Percentiles rank a stretch among this genome's conserved stretches.
phyloP scores from a whole-genome alignment of 257 asterid genomes.

The Solanum arcanum region DNA sequence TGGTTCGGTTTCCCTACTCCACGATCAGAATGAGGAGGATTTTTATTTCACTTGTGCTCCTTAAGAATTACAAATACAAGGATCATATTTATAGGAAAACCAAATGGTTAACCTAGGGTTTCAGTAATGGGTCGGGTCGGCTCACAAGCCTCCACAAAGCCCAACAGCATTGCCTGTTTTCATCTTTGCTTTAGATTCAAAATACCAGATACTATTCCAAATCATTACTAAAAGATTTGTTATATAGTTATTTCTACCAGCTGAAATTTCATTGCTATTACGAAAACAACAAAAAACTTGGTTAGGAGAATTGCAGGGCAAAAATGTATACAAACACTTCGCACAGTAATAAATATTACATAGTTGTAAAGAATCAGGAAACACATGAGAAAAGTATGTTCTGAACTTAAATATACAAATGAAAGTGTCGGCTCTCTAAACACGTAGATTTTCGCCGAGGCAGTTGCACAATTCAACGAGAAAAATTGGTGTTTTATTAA shows the following conservation, averaged over 20 bases:
- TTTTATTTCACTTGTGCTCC: too few relatives aligned
- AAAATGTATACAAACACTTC: not conserved
- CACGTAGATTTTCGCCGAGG: not conserved
- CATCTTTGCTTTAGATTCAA: conserved; percentile 33
- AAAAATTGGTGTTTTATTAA: not conserved
- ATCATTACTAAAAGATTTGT: not conserved
- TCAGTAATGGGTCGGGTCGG: too few relatives aligned
- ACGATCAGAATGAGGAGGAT: too few relatives aligned
- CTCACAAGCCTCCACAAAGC: too few relatives aligned
- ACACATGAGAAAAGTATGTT: not conserved
- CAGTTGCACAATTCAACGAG: not conserved
- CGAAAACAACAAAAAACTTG: not conserved
- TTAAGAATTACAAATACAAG: too few relatives aligned
- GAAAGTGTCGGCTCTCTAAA: not conserved
- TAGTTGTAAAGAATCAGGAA: not conserved
- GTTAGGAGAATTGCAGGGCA: not conserved
- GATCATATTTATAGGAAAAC: too few relatives aligned
- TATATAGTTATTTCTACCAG: not conserved
- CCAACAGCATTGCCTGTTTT: conserved; percentile 17
- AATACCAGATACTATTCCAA: not conserved
- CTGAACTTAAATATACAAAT: not conserved
- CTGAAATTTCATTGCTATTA: not conserved
- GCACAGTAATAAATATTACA: not conserved
- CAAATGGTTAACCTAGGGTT: too few relatives aligned
- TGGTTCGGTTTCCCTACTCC: too few relatives aligned